phyloP scores from a whole-genome alignment of 148 eudicot genomes.

The Nyssa sinensis region DNA sequence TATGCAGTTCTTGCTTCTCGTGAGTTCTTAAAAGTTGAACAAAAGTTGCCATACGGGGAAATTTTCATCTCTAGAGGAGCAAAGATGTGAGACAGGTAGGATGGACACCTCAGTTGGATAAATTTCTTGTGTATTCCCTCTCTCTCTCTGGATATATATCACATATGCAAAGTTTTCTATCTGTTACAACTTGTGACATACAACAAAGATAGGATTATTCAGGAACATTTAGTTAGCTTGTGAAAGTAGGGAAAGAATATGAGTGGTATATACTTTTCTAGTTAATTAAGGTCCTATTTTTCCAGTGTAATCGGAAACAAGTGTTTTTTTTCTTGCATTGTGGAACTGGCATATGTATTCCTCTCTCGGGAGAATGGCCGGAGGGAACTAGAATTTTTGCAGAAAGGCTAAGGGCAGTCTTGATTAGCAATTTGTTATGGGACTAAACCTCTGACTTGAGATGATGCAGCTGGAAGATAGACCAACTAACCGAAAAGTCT shows the following conservation, averaged over 20 bases:
- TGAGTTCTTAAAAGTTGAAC: slow-evolving; percentile 60
- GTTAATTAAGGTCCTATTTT: background rate
- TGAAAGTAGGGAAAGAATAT: background rate
- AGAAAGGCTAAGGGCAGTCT: too few species aligned
- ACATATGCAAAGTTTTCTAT: background rate
- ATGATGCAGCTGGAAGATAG: too few species aligned
- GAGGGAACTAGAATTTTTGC: too few species aligned
- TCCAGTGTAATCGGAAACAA: background rate
- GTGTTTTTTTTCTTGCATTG: background rate
- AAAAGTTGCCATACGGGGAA: slow-evolving; percentile 68
- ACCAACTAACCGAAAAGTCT: too few species aligned
- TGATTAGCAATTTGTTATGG: too few species aligned
- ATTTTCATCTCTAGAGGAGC: slow-evolving; percentile 78
- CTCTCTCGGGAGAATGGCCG: too few species aligned
- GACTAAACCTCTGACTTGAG: too few species aligned
- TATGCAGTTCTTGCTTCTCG: slow-evolving; percentile 82
- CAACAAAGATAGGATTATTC: slow-evolving; percentile 6
- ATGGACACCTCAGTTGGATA: background rate
- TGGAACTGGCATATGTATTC: background rate
- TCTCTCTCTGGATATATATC: background rate
- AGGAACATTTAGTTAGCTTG: background rate
- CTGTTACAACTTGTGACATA: background rate
- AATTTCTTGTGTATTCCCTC: background rate
- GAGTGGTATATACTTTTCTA: background rate
- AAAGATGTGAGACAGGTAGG: slow-evolving; percentile 60